Percentiles rank a stretch among this genome's conserved stretches.
These are phyloP conservation scores for Nepenthes gracilis DNA, from an alignment of 148 eudicot species.

Conservation along the genomic window DNA sequence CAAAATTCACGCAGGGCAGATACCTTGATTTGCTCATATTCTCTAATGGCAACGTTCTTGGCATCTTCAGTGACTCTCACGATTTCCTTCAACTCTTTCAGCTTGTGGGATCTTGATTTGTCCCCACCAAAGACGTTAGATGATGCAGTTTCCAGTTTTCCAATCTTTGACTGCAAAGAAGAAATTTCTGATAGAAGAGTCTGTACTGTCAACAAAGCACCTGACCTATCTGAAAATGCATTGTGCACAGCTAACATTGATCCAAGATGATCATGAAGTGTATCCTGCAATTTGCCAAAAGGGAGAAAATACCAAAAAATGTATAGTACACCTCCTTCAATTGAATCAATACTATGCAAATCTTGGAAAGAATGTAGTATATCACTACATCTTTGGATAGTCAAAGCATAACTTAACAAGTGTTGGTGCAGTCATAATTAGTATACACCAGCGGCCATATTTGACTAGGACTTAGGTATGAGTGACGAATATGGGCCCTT, in stretches of 20 bases:
- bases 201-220: slow-evolving; percentile 88
- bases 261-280: slow-evolving; percentile 79
- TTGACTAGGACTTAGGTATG: too few species aligned
- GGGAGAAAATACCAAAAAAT: not conserved
- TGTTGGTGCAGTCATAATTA: not conserved
- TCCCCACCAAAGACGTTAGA: slow-evolving; percentile 68
- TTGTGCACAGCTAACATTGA: slow-evolving; percentile 60
- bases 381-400: not conserved
- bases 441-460: too few species aligned
- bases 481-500: too few species aligned
- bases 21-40: slow-evolving; percentile 93
- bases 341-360: not conserved
- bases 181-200: slow-evolving; percentile 77
- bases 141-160: slow-evolving; percentile 58
- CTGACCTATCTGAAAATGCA: slow-evolving; percentile 87
- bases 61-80: slow-evolving; percentile 79
- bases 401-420: not conserved
- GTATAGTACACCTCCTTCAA: not conserved
- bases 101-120: slow-evolving; percentile 47
- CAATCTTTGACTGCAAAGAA: slow-evolving; percentile 49
- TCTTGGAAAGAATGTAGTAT: not conserved
- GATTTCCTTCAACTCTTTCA: slow-evolving; percentile 67
- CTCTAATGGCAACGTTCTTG: slow-evolving; percentile 65
- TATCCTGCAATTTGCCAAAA: slow-evolving; percentile 47
- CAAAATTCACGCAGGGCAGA: not conserved